Base-by-base conservation (phyloP, 78 protist genomes). In the Dictyostelium purpureum region DNA sequence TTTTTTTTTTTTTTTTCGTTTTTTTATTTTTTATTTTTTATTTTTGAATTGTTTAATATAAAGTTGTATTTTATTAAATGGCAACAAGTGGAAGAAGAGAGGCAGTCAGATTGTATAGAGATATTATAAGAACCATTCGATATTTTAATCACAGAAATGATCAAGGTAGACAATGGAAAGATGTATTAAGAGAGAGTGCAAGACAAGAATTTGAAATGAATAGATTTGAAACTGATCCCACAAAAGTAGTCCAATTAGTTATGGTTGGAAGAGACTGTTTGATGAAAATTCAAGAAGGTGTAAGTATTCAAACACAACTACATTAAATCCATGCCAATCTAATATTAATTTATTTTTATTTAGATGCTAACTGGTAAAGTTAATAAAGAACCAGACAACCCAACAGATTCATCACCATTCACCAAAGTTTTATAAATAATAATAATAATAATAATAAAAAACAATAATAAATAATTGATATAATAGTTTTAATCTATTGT, bases 261-360 rank as follows among this genome's bases (percentile, higher is more conserved):
- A 83, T 83, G 90, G 90, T 83, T 59, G 90, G 90, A 6, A 49
- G 90, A 69, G 90, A 83, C 71, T 83, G 90, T 83, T 52, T 83
- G 43, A 83, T 83, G 90, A 83, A 43, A 59, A 83, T 83, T 33
- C 90, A 83, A 83, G 73, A 83, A 52, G 90, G 90, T n/a, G 90
- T 83, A 83, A 43, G 90, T 76, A n/a, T 47, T 12, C 6, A 49
- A 5, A 16, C 6, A 21, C 10, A 40, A 10, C 35, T 42, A n/a
- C 24, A 19, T 40, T 28, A 37, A 37, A 47, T 56, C 5, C n/a
- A 54, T 43, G 7, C 7, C 45, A 76, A 7, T 76, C 37, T 37
- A 5, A 33, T 51, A 37, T 21, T 75, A 31, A 59, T 77, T 5
- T 12, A 40, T 9, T 10, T 33, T 65, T 11, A 1, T 12, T 31